phyloP scores from a whole-genome alignment of 768 basidiomycete species.

The Gyrodon lividus region DNA sequence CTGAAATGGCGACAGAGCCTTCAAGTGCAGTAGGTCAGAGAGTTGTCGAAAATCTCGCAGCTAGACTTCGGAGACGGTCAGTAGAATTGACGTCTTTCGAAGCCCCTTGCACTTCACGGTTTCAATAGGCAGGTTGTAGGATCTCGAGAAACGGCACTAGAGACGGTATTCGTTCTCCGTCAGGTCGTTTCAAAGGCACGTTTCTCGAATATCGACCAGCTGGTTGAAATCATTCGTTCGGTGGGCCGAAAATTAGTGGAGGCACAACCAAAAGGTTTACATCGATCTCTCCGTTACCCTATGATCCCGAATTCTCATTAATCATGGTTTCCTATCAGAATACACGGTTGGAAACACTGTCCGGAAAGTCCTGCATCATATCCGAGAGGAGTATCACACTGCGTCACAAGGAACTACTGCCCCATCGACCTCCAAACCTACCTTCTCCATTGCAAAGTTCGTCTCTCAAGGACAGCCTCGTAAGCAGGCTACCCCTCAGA shows the following conservation, averaged over 20 bases:
- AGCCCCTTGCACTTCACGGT: slow-evolving; percentile 6
- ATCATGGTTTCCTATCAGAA: slow-evolving; percentile 48
- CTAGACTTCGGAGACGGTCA: slow-evolving; percentile 70
- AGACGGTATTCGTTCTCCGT: slow-evolving; percentile 84
- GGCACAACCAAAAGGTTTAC: slow-evolving; percentile 90
- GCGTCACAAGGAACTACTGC: slow-evolving; percentile 54
- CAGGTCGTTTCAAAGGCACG: slow-evolving; percentile 86
- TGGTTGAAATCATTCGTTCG: slow-evolving; percentile 73
- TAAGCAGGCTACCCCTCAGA: slow-evolving; percentile 39
- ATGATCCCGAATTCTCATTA: slow-evolving; percentile 5
- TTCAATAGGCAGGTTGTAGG: slow-evolving; percentile 81
- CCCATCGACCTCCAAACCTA: slow-evolving; percentile 36
- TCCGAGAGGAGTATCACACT: slow-evolving; percentile 92
- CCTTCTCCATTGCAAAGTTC: slow-evolving; percentile 79
- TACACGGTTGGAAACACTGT: slow-evolving; percentile 95
- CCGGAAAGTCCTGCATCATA: slow-evolving; percentile 87
- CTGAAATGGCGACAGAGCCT: slow-evolving; percentile 44
- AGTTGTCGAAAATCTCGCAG: slow-evolving; percentile 66
- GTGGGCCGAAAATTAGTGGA: slow-evolving; percentile 82
- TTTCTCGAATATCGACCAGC: slow-evolving; percentile 84
- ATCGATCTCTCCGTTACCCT: slow-evolving; percentile 7
- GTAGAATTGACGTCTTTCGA: slow-evolving; percentile 25
- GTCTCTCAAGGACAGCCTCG: slow-evolving; percentile 76
- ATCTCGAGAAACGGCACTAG: slow-evolving; percentile 83
- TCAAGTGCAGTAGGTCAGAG: slow-evolving; percentile 45